Percentiles rank a stretch among this genome's conserved stretches.
These are phyloP conservation scores for Zasmidium cellare DNA, from an alignment of 2,329 filamentous ascomycete genomes.

Conservation along the genomic window DNA sequence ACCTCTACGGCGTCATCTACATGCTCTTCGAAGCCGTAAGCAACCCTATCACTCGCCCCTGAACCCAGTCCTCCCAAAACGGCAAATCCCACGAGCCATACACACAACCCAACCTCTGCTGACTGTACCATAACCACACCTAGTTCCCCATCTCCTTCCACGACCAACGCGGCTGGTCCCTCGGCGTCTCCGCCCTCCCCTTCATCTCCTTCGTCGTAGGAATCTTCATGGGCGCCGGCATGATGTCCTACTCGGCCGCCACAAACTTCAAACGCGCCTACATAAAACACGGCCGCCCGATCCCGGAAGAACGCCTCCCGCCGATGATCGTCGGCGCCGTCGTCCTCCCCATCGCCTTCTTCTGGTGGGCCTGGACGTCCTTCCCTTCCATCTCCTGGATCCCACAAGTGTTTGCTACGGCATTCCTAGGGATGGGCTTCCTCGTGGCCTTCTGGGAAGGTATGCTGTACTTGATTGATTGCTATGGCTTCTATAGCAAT, in stretches of 20 bases:
- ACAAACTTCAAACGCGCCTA: conserved; percentile 24
- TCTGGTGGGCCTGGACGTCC: conserved; percentile 50
- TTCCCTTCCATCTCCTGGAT: conserved; percentile 40
- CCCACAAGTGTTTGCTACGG: conserved; percentile 41
- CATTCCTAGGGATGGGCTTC: conserved; percentile 41
- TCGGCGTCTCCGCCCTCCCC: conserved; percentile 29
- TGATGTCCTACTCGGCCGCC: conserved; percentile 25
- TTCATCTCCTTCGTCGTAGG: conserved; percentile 30
- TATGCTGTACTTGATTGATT: conserved; percentile 41
- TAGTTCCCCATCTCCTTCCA: conserved; percentile 34
- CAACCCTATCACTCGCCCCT: neutral
- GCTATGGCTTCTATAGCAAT: conserved; percentile 40
- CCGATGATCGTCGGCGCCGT: conserved; percentile 47
- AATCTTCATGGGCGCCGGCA: conserved; percentile 20
- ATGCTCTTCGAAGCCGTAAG: conserved; percentile 46
- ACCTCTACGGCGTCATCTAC: conserved; percentile 34
- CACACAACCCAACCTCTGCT: too few relatives aligned
- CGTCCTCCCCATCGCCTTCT: conserved; percentile 45
- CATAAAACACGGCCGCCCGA: conserved; percentile 19
- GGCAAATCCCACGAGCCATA: neutral
- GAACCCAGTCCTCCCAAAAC: neutral
- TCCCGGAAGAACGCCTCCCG: conserved; percentile 46
- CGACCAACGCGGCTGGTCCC: conserved; percentile 25
- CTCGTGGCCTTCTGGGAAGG: conserved; percentile 39
- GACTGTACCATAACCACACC: neutral